Evolutionary conservation across 441 rosid species (phyloP).

Genomic region (Pelargonium australe): DNA sequence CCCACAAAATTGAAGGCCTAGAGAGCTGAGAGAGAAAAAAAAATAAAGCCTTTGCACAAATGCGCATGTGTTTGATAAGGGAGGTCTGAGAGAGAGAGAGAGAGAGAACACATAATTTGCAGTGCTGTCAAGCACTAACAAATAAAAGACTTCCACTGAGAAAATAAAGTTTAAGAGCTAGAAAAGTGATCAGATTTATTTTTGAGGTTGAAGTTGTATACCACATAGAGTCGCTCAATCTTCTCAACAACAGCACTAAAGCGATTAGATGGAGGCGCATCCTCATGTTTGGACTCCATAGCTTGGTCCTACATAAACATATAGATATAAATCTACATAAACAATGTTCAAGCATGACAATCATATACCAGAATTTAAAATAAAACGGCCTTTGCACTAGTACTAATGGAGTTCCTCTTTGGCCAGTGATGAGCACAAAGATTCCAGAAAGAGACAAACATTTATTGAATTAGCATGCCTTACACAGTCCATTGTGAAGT

Average conservation of each 20-base stretch:
- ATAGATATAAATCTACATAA: background rate
- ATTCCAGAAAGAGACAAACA: background rate
- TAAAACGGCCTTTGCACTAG: too few relatives aligned
- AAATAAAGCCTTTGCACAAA: too few relatives aligned
- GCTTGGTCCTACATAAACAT: background rate
- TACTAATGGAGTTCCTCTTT: background rate
- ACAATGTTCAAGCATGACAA: too few relatives aligned
- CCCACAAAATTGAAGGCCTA: too few relatives aligned
- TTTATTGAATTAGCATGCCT: background rate
- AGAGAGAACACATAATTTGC: background rate
- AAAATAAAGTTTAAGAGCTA: background rate
- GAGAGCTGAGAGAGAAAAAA: too few relatives aligned
- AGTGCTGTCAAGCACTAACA: too few relatives aligned
- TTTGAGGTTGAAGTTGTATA: slow-evolving; percentile 17
- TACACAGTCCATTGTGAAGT: background rate
- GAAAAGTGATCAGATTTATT: background rate
- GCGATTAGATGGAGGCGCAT: slow-evolving; percentile 43
- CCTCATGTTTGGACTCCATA: slow-evolving; percentile 2
- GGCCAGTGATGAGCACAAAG: background rate
- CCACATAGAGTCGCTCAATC: slow-evolving; percentile 97
- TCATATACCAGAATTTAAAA: too few relatives aligned
- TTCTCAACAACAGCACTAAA: slow-evolving; percentile 96
- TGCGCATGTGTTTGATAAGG: background rate
- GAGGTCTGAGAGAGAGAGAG: background rate
- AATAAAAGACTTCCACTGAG: background rate